phyloP scores from a whole-genome alignment of 2,329 filamentous ascomycete genomes.

The Raffaelea albimanens region DNA sequence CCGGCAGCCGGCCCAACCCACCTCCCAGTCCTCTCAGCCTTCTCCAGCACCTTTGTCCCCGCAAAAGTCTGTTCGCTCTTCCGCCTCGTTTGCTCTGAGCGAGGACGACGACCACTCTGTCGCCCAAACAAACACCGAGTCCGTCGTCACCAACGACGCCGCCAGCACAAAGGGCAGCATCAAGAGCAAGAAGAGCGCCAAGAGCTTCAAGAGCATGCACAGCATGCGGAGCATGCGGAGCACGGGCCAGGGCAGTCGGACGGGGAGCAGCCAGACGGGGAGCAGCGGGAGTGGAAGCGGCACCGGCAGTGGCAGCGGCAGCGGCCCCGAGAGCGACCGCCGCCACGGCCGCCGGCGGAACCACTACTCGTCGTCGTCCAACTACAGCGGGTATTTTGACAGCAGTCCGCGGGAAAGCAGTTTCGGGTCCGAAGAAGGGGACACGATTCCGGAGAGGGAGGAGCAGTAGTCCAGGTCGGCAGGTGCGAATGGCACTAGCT shows the following conservation, averaged over 20 bases:
- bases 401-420: slow-evolving; percentile 3
- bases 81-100: too few species aligned
- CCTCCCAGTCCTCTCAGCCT: too few species aligned
- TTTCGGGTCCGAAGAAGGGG: too few species aligned
- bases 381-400: slow-evolving; percentile 4
- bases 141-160: not conserved
- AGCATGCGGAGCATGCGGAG: not conserved
- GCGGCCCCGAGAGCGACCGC: not conserved
- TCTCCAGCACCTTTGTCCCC: too few species aligned
- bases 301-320: not conserved
- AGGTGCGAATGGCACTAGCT: too few species aligned
- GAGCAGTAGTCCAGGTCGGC: too few species aligned
- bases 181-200: not conserved
- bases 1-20: too few species aligned
- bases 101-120: too few species aligned
- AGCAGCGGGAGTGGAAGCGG: not conserved
- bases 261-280: not conserved
- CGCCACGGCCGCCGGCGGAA: too few species aligned
- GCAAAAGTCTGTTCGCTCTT: too few species aligned
- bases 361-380: slow-evolving; percentile 5
- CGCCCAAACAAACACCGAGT: too few species aligned
- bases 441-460: too few species aligned
- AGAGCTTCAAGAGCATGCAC: not conserved
- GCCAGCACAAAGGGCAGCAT: not conserved
- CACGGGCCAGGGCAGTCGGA: not conserved